Base-by-base conservation (phyloP, 768 basidiomycete genomes). In the Boletellus sp. region DNA sequence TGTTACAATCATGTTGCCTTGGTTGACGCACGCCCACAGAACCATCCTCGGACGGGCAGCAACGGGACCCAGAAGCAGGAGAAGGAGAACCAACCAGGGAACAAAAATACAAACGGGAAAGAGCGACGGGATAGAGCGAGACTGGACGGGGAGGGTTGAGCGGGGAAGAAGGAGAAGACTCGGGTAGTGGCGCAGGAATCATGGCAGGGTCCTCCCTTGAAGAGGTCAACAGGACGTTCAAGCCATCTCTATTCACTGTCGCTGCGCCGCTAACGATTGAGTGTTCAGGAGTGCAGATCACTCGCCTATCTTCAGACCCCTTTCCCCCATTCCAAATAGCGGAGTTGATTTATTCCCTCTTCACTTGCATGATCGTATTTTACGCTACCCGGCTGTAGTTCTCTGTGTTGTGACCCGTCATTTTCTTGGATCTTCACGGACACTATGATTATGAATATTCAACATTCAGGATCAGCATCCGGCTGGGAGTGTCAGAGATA, bases 311-410 rank as follows among this genome's bases (percentile, higher is more conserved):
- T 23, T n/a, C n/a, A n/a, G n/a, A n/a, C n/a, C n/a, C n/a, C n/a
- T 39, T n/a, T 7, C 6, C 42, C 42, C 41, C 32, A 0, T 20
- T 42, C 2, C n/a, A 26, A 20, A 32, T 49, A 20, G 16, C 23
- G 1, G 61, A 62, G 2, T 19, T 37, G 13, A 16, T 52, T 19
- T 57, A 52, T 52, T 24, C 42, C 8, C 15, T 61, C 5, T 8
- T 60, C n/a, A 9, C 44, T 12, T 61, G 46, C 38, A 28, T 57
- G 3, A 13, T 50, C 3, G 1, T 58, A 1, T 2, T 57, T 3
- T 13, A 10, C 0, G 22, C 39, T n/a, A 7, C 20, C n/a, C 51
- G 7, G 11, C 22, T 48, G 23, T 63, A 55, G 20, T 36, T 22
- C 39, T 41, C 33, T 59, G 47, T 26, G 38, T 17, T 42, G 49